Evolutionary conservation across 768 basidiomycete species (phyloP), one percentile per base, ranked within the genome.

Genomic region (Baorangia bicolor): DNA sequence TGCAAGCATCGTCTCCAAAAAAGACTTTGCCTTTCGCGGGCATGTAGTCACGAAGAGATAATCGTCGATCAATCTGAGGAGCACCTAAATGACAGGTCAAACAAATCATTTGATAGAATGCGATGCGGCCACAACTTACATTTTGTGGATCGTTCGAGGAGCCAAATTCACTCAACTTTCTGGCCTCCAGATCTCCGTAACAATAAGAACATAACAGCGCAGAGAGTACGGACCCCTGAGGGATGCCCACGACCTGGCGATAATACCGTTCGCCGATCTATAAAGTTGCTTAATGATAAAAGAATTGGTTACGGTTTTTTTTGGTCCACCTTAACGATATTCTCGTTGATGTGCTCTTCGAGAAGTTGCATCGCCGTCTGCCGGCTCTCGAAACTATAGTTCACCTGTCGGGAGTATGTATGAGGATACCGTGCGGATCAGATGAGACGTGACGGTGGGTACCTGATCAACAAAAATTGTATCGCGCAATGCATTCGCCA

Each of bases 191-290:
- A 65, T 96, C 88, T 7, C 93, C 95, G 61, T 98, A 99, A 69
- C 92, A 97, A 72, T 95, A 91, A 1, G 90, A 89, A 69, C 97
- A 99, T 2, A 99, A 74, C n/a, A 98, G 67, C 0, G 90, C 82
- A 8, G 94, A 97, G n/a, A 98, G 74, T n/a, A 94, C 85, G 3
- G 95, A 98, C 21, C 97, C 97, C 71, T 99, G 97, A 1, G 97
- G 96, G 23, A 99, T 99, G 3, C 97, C 97, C 28, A 92, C 82
- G n/a, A 81, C 82, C 70, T 99, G 97, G 13, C 88, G 85, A 67
- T 88, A 96, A 65, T 88, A 92, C 39, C 81, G 72, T n/a, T 74
- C 63, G 2, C 90, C 91, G 49, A 97, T 94, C 93, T 96, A 60
- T 21, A 35, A 41, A 8, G 31, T 13, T 16, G 33, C 25, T 37